These are phyloP conservation scores for Chlorociboria aeruginascens DNA, from an alignment of 495 filamentous ascomycete species.

Conservation along the genomic window DNA sequence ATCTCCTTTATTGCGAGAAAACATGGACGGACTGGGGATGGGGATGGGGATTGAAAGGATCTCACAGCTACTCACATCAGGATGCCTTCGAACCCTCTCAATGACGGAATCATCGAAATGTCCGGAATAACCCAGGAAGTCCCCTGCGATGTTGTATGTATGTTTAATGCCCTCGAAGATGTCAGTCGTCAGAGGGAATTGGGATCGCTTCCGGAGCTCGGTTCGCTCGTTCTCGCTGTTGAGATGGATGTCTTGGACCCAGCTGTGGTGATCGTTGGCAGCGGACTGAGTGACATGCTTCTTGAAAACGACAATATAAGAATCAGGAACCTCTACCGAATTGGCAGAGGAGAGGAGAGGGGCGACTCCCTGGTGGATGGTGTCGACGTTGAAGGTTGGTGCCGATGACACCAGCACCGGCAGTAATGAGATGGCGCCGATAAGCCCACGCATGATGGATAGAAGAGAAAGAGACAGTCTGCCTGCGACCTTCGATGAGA, in stretches of 20 bases:
- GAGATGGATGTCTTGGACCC: constrained; percentile 78
- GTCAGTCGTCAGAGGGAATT: constrained; percentile 57
- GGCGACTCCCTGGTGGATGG: constrained; percentile 76
- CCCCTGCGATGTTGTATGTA: constrained; percentile 81
- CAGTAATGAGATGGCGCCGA: constrained; percentile 16
- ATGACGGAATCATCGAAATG: constrained; percentile 91
- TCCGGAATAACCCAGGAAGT: constrained; percentile 82
- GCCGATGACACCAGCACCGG: constrained; percentile 51
- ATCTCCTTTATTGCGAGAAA: background rate
- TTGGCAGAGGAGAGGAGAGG: constrained; percentile 75
- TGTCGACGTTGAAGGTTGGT: constrained; percentile 59
- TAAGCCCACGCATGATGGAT: constrained; percentile 20
- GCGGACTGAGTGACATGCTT: constrained; percentile 63
- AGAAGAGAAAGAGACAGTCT: constrained; percentile 10
- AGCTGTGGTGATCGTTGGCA: constrained; percentile 69
- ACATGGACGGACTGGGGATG: too few relatives aligned
- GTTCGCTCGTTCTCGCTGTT: constrained; percentile 44
- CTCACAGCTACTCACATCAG: constrained; percentile 67
- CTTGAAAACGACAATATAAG: constrained; percentile 98
- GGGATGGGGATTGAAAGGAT: background rate
- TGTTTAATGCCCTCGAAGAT: constrained; percentile 82
- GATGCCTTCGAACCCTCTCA: constrained; percentile 87
- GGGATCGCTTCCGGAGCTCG: constrained; percentile 83
- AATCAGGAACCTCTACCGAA: constrained; percentile 67
- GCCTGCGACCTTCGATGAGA: constrained; percentile 20